These are phyloP conservation scores for Aspergillus sp. DNA, from an alignment of 2,329 filamentous ascomycete genomes.

Conservation along the genomic window DNA sequence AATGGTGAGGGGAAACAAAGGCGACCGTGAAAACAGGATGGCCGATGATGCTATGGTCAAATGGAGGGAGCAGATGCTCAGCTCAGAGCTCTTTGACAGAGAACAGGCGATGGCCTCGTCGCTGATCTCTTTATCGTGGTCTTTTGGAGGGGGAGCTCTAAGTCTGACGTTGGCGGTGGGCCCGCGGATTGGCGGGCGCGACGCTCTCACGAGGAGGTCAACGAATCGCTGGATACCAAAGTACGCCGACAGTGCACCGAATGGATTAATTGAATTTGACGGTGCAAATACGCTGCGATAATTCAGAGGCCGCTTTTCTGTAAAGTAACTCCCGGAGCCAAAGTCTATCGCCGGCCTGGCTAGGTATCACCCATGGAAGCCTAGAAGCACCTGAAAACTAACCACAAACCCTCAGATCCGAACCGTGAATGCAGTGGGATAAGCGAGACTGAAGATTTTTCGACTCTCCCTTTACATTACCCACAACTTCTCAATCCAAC, in stretches of 20 bases:
- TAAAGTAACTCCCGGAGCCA: background rate
- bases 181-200: conserved; percentile 13
- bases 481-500: background rate
- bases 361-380: background rate
- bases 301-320: background rate
- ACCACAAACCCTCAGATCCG: background rate
- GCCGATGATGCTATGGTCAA: background rate
- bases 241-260: background rate
- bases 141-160: background rate
- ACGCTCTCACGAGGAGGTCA: background rate
- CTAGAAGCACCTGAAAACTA: background rate
- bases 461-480: too few relatives aligned
- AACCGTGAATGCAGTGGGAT: background rate
- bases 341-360: too few relatives aligned
- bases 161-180: conserved; percentile 19
- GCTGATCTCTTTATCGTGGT: conserved; percentile 4
- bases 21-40: background rate
- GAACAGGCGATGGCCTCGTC: background rate
- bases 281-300: background rate
- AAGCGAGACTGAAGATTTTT: background rate
- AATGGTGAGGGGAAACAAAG: conserved; percentile 7
- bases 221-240: background rate
- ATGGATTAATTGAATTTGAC: background rate
- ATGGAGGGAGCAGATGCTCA: background rate
- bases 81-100: background rate